Evolutionary conservation across 1,284 basidiomycete species (phyloP), one percentile per base, ranked within the genome.

Genomic region (Cystobasidium sp.): DNA sequence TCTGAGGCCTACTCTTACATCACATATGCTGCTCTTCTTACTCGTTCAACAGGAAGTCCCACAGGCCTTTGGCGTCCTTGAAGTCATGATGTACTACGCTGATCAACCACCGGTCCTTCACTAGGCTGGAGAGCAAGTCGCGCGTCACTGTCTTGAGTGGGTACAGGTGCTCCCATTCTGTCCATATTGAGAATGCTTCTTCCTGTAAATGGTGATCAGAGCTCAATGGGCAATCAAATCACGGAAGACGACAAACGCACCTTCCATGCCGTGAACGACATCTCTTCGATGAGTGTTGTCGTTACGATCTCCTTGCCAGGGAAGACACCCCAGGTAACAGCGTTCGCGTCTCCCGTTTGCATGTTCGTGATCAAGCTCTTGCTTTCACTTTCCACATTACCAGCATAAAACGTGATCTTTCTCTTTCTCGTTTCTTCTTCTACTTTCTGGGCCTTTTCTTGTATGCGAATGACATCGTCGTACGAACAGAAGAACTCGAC

Each of bases 171-270:
- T 93, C 90, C 96, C 97, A 99, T 78, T 96, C 92, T 1, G 87
- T 86, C 96, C 96, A 99, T 77, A 97, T 96, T 8, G 89, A 91
- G 81, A 97, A 99, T 0, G 94, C 96, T 83, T 99, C 97, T 52
- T 97, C 93, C 93, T 96, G 80, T 41, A 62, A 46, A 46, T 82
- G 39, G 31, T 2, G 37, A 55, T 41, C 31, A 18, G 59, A 71
- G 24, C 2, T n/a, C 9, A 20, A 56, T 9, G 18, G 14, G 1
- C 69, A 67, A 6, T 63, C 10, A 59, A 20, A 14, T 43, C 44
- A 10, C 9, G 20, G 24, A 49, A 37, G 44, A 44, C 20, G 31
- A 56, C 1, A 0, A 9, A 49, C 87, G 71, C 75, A 93, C 93
- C 84, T 88, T 84, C 84, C 84, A 84, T 3, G 84, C 82, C 47